Evolutionary conservation across 768 basidiomycete genomes (phyloP), one percentile per base, ranked within the genome.

Genomic region (Leccinum obscurum): DNA sequence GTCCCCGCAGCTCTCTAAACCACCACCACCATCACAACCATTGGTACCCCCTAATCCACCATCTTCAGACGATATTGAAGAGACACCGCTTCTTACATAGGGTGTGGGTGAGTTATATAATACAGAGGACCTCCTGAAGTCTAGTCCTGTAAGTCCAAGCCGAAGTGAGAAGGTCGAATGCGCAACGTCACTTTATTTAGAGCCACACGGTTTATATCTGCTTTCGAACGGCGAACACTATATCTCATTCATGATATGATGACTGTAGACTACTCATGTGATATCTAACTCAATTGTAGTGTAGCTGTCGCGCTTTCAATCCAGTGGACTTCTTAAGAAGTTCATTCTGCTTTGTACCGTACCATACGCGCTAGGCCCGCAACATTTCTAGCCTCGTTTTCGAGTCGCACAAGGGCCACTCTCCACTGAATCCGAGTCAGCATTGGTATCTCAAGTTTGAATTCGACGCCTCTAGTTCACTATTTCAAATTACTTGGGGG

Each of bases 1-100:
- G 6, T 26, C 6, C 11, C 11, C 22, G 2, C 9, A 64, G 62
- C 17, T 64, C 26, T 59, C 57, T 32, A 59, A 60, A 44, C 24
- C 34, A 22, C 57, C 50, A 28, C 34, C 13, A 10, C 6, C 49
- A 15, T 41, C 51, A 4, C 22, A 35, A 6, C 24, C 32, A 5
- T 14, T 28, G 9, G 35, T 49, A 9, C 39, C 50, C 2, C 17
- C 35, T 11, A 35, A 11, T 24, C 41, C 60, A 15, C 11, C 22
- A 37, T 49, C 9, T 35, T 32, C 55, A 20, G 37, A 61, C 3
- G 56, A 55, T 8, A 30, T 26, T 1, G 59, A 55, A 44, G 54
- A 22, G 52, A 26, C 52, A 34, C 30, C 53, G 2, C 26, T 63
- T 26, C 28, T 15, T 20, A 11, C 41, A 44, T 44, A 44, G 41